phyloP scores from a whole-genome alignment of 2,329 filamentous ascomycete genomes.

The Alternaria longipes region DNA sequence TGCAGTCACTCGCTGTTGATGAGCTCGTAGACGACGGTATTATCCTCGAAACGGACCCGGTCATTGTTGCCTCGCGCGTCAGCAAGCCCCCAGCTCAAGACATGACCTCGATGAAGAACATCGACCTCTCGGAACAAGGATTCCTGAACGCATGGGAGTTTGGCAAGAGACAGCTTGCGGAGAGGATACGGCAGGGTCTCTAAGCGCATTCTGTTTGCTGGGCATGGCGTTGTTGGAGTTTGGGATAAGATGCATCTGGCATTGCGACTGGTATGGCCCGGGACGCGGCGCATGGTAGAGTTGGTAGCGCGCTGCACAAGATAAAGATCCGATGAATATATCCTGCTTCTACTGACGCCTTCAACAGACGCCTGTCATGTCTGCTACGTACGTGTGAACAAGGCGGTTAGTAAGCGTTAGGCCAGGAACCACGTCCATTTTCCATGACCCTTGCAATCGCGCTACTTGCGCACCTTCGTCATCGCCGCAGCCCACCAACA shows the following conservation, averaged over 20 bases:
- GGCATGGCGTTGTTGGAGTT: slow-evolving; percentile 48
- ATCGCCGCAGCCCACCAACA: slow-evolving; percentile 35
- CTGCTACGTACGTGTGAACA: background rate
- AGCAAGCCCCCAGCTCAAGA: slow-evolving; percentile 92
- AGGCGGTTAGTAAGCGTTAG: slow-evolving; percentile 21
- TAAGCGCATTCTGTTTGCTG: slow-evolving; percentile 27
- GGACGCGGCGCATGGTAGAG: slow-evolving; percentile 20
- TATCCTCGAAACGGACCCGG: slow-evolving; percentile 95
- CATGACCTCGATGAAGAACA: slow-evolving; percentile 85
- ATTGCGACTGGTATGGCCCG: slow-evolving; percentile 26
- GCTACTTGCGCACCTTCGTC: slow-evolving; percentile 39
- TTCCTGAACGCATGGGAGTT: slow-evolving; percentile 94
- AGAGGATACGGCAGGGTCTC: slow-evolving; percentile 83
- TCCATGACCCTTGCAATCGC: slow-evolving; percentile 36
- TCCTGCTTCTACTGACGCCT: slow-evolving; percentile 17
- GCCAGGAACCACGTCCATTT: slow-evolving; percentile 21
- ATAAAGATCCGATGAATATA: slow-evolving; percentile 11
- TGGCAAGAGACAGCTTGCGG: slow-evolving; percentile 88
- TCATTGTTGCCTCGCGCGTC: slow-evolving; percentile 90
- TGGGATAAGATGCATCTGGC: slow-evolving; percentile 18
- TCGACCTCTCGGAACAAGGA: slow-evolving; percentile 95
- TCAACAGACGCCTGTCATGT: background rate
- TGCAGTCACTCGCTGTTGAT: slow-evolving; percentile 90
- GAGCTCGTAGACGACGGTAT: slow-evolving; percentile 77
- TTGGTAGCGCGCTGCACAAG: slow-evolving; percentile 15